Base-by-base conservation (phyloP, 164 flowering plant genomes). In the Hamamelis virginiana region DNA sequence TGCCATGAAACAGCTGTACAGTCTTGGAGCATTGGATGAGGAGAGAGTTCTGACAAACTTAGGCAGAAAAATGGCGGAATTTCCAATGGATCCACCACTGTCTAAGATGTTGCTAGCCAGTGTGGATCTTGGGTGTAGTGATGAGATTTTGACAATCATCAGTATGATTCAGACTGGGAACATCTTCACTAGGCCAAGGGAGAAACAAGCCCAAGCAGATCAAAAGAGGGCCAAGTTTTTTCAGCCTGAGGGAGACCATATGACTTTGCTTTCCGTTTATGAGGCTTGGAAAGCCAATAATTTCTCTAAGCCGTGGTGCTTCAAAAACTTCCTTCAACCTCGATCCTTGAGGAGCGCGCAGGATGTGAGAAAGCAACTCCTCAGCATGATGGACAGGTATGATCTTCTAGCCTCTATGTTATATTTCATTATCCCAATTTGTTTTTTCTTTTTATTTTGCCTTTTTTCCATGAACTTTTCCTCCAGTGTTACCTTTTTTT, bases 21-120 rank as follows among this genome's bases (percentile, higher is more conserved):
- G 88, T 14, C 80, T 94, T 78, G 94, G 98, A 45, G 98, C 98
- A 41, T 82, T 94, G 19, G 83, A 80, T 76, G 88, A 91, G 77
- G 87, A 86, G 13, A 97, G 97, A 22, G 69, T 81, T 44, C 77
- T 92, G 25, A 94, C 97, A 3, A 89, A 88, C 21, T 79, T 91
- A 33, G 98, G 98, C 0, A 85, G 96, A 94, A 91, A 92, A 78
- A 94, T 94, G 98, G 97, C 89, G 18, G 97, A 94, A 78, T 88
- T 94, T 67, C 97, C 97, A 0, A 72, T 92, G 66, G 98, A 94
- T 50, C 98, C 98, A 25, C 95, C 97, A 9, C 96, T 94, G 25
- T 97, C 98, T 1, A 94, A 92, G 83, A 92, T 92, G 97, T 87
- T 94, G 5, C 72, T 94, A 69, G 87, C 89, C 81, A 97, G 97